Evolutionary conservation across 176 grass and related monocot species (phyloP), one percentile per base, ranked within the genome.

Genomic region (Bothriochloa decipiens): DNA sequence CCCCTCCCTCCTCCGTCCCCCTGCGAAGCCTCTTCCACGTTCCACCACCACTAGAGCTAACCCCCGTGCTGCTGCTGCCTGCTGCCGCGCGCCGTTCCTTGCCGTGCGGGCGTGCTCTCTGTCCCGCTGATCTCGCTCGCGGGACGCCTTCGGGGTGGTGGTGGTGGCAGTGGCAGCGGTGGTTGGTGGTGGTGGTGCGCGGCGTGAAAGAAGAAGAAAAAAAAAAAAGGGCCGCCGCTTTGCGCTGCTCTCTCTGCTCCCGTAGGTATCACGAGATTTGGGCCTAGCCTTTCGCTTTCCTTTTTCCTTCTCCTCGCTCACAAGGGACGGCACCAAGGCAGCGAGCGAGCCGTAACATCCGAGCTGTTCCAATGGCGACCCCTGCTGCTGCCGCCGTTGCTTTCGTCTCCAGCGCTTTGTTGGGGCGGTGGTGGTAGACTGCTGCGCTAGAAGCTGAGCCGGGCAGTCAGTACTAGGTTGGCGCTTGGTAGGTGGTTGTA

Each of bases 311-410:
- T 36, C 35, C 35, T 36, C 35, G 35, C 35, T 36, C 35, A 36
- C 35, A 36, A 36, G 35, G 35, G 35, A 36, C 35, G 35, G 29
- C 29, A 32, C 29, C 29, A 2, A 32, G 29, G 29, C 2, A 32
- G 29, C 29, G 2, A 32, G 35, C 26, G 45, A 60, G 74, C 25
- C 65, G 83, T 70, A 62, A 55, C 65, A 70, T 77, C 74, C 33
- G 29, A 77, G 66, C 83, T 85, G 83, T 77, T 85, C 23, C 68
- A 85, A 78, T 78, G 83, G 83, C 74, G 74, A 85, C 83, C 63
- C 29, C 29, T 32, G 49, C 16, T 55, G 81, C 42, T 3, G 42
- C 46, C 5, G 46, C 45, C 37, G 45, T 25, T 64, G 66, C 40
- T 62, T 55, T 73, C 60, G 61, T 74, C 49, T 33, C 29, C 58